A percentile compares a stretch with the other conserved stretches of the same genome.
phyloP scores from a whole-genome alignment of 345 rosid genomes.

The Odontarrhena argentea region DNA sequence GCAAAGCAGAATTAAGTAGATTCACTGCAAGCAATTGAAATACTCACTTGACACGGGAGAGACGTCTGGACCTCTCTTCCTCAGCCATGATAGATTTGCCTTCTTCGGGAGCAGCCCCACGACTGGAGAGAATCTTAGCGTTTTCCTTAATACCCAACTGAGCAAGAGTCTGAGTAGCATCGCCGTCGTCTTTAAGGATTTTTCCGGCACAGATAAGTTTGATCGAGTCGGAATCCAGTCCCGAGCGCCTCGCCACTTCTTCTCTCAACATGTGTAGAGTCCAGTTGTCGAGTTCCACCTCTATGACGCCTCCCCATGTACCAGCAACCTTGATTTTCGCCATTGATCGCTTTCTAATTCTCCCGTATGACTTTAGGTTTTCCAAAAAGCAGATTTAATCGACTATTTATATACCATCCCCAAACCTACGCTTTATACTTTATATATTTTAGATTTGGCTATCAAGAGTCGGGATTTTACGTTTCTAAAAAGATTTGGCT shows the following conservation, averaged over 20 bases:
- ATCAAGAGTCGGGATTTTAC: no score
- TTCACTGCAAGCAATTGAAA: neutral
- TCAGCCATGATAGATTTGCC: slow-evolving; percentile 70
- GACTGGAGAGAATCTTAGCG: slow-evolving; percentile 74
- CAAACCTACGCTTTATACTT: no score
- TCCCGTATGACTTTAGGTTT: slow-evolving; percentile 4
- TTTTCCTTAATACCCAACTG: slow-evolving; percentile 70
- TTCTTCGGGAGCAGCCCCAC: slow-evolving; percentile 58
- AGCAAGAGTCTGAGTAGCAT: slow-evolving; percentile 46
- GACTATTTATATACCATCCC: no score
- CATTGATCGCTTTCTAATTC: slow-evolving; percentile 36
- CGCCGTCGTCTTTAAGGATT: slow-evolving; percentile 69
- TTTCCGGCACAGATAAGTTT: slow-evolving; percentile 79
- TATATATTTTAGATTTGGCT: no score
- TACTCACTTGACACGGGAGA: slow-evolving; percentile 73
- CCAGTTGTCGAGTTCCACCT: slow-evolving; percentile 81
- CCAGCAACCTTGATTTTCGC: slow-evolving; percentile 90
- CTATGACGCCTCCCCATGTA: slow-evolving; percentile 74
- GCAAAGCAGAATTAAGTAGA: neutral
- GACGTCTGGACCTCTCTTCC: slow-evolving; percentile 73
- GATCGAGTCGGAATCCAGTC: slow-evolving; percentile 53
- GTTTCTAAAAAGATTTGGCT: no score
- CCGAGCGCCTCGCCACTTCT: slow-evolving; percentile 75
- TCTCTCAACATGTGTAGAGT: slow-evolving; percentile 71
- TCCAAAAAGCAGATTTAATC: no score